These are phyloP conservation scores for Paxillus ammoniavirescens DNA, from an alignment of 768 basidiomycete genomes.

Conservation along the genomic window DNA sequence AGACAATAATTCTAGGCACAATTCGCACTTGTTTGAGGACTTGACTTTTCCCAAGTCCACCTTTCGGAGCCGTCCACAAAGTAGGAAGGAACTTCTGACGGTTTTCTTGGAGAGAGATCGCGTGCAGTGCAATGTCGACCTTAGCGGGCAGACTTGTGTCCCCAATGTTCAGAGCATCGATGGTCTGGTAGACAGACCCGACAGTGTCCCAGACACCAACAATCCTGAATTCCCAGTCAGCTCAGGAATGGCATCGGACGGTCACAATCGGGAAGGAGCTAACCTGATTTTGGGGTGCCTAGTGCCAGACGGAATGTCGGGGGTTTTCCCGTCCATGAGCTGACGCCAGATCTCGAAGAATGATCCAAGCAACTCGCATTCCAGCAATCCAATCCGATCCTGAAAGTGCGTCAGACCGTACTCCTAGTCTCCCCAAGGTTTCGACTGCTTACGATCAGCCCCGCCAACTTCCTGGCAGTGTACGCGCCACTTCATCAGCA, in stretches of 20 bases:
- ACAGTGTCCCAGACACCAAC: constrained; percentile 26
- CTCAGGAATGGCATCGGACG: background rate
- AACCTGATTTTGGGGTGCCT: background rate
- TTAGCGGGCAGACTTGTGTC: constrained; percentile 15
- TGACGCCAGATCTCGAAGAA: constrained; percentile 14
- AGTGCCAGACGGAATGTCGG: constrained; percentile 1
- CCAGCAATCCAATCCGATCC: constrained; percentile 18
- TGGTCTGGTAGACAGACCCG: constrained; percentile 5
- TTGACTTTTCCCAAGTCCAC: background rate
- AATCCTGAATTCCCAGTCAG: constrained; percentile 7
- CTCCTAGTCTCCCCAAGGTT: background rate
- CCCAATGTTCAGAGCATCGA: constrained; percentile 13
- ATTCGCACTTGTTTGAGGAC: constrained; percentile 11
- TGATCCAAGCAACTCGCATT: constrained; percentile 4
- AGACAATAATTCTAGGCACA: background rate
- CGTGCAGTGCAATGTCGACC: constrained; percentile 23
- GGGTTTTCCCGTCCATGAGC: constrained; percentile 2
- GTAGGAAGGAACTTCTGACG: constrained; percentile 23
- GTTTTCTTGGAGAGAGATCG: constrained; percentile 25
- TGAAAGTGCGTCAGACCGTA: background rate
- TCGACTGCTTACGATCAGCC: constrained; percentile 1
- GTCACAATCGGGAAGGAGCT: background rate
- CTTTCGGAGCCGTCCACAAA: constrained; percentile 10
- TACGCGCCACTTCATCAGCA: constrained; percentile 1
- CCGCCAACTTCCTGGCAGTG: constrained; percentile 5